Evolutionary conservation across 2,329 filamentous ascomycete genomes (phyloP).

Genomic region (Aspergillus viridinutans): DNA sequence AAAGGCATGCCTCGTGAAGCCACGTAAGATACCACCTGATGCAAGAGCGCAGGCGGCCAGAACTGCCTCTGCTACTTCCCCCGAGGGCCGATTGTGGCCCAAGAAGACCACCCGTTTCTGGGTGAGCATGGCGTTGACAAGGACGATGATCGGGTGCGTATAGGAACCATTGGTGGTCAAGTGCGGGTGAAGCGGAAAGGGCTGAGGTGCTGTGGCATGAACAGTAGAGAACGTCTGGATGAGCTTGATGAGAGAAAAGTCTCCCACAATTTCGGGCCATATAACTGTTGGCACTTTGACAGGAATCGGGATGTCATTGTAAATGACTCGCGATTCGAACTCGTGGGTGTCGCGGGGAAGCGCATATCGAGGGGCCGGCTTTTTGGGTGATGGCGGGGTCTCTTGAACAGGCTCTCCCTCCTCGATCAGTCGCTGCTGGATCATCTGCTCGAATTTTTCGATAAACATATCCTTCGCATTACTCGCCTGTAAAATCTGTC

Average conservation of each 20-base stretch:
- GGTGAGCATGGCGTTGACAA: slow-evolving; percentile 90
- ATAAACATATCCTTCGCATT: slow-evolving; percentile 95
- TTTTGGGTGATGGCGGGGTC: slow-evolving; percentile 47
- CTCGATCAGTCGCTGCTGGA: slow-evolving; percentile 72
- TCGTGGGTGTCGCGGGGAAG: slow-evolving; percentile 94
- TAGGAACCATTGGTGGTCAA: slow-evolving; percentile 84
- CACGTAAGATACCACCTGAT: slow-evolving; percentile 84
- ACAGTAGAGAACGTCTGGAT: slow-evolving; percentile 88
- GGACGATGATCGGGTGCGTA: slow-evolving; percentile 91
- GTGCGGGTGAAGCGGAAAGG: slow-evolving; percentile 83
- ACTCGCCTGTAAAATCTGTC: slow-evolving; percentile 79
- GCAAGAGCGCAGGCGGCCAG: slow-evolving; percentile 92
- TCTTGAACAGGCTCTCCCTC: slow-evolving; percentile 45
- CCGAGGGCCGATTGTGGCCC: slow-evolving; percentile 89
- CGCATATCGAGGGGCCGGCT: slow-evolving; percentile 62
- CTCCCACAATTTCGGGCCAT: slow-evolving; percentile 91
- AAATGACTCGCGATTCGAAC: slow-evolving; percentile 91
- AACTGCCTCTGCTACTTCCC: slow-evolving; percentile 96
- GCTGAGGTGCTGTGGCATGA: slow-evolving; percentile 76
- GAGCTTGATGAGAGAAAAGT: slow-evolving; percentile 95
- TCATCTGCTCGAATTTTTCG: slow-evolving; percentile 95
- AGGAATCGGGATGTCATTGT: slow-evolving; percentile 93
- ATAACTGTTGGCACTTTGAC: slow-evolving; percentile 94
- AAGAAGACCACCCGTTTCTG: slow-evolving; percentile 96
- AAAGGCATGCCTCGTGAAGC: slow-evolving; percentile 94